These are phyloP conservation scores for Fusarium verrucosum DNA, from an alignment of 2,329 filamentous ascomycete species.

Conservation along the genomic window DNA sequence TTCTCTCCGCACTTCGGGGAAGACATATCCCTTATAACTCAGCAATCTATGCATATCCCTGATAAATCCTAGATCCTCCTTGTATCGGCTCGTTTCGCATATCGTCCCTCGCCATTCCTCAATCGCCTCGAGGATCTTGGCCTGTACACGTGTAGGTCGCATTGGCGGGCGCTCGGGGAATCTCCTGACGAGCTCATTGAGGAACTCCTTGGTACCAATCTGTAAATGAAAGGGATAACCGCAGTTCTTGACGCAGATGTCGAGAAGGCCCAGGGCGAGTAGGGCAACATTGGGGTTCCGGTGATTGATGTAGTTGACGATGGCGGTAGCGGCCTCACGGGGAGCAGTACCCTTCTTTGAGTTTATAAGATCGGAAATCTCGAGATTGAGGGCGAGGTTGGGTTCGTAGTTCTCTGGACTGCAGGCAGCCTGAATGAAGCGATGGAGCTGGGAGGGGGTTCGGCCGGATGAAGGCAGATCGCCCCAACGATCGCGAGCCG, in stretches of 20 bases:
- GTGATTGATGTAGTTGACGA: conserved; percentile 95
- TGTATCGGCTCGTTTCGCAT: conserved; percentile 97
- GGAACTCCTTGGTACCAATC: conserved; percentile 97
- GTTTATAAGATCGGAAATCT: conserved; percentile 96
- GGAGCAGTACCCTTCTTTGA: conserved; percentile 96
- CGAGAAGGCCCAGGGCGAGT: conserved; percentile 88
- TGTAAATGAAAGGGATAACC: conserved; percentile 98
- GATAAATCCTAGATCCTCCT: conserved; percentile 95
- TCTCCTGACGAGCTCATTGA: conserved; percentile 95
- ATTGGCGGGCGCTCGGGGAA: conserved; percentile 94
- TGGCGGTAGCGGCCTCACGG: conserved; percentile 91
- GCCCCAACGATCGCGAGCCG: conserved; percentile 92
- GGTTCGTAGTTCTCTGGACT: conserved; percentile 98
- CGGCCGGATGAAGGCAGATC: conserved; percentile 73
- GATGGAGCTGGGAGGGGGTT: conserved; percentile 85
- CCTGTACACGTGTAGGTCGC: conserved; percentile 85
- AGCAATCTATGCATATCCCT: conserved; percentile 96
- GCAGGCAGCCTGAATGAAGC: conserved; percentile 96
- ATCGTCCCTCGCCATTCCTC: conserved; percentile 99
- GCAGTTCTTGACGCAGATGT: conserved; percentile 99
- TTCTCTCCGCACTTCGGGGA: conserved; percentile 90
- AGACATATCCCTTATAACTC: conserved; percentile 96
- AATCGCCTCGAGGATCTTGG: conserved; percentile 92
- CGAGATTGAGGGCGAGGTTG: conserved; percentile 93
- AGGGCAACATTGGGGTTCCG: conserved; percentile 95